These are phyloP conservation scores for Kwoniella bestiolae DNA, from an alignment of 768 basidiomycete species.

Conservation along the genomic window DNA sequence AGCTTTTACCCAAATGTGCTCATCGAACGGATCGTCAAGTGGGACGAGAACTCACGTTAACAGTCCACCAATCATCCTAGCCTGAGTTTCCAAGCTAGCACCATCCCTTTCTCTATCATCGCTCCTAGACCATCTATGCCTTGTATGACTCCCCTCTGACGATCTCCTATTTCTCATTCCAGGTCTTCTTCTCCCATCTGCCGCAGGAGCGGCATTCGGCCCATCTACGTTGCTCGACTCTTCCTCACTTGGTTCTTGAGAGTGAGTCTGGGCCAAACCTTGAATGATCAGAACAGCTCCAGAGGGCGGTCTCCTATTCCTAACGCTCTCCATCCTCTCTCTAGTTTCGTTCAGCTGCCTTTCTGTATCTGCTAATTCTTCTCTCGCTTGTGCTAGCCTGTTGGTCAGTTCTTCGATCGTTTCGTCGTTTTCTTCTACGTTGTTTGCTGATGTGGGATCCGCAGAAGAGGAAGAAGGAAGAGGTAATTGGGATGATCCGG, in stretches of 20 bases:
- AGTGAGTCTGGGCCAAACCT: conserved; percentile 44
- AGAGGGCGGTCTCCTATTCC: conserved; percentile 18
- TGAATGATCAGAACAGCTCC: conserved; percentile 49
- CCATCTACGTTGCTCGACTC: background rate
- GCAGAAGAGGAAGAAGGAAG: background rate
- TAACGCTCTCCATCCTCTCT: conserved; percentile 2
- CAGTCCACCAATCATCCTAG: conserved; percentile 46
- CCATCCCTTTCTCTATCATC: conserved; percentile 14
- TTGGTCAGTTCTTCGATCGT: conserved; percentile 15
- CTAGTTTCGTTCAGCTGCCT: conserved; percentile 15
- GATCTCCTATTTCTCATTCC: conserved; percentile 15
- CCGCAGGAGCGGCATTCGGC: background rate
- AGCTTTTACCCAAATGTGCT: background rate
- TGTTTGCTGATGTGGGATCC: background rate
- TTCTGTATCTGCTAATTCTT: conserved; percentile 20
- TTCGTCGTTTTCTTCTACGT: conserved; percentile 9
- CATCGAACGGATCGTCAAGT: background rate
- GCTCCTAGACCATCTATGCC: background rate
- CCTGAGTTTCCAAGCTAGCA: conserved; percentile 38
- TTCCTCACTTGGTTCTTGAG: background rate
- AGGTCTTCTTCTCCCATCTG: conserved; percentile 4
- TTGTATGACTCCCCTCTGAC: conserved; percentile 15
- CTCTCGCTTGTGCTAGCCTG: conserved; percentile 13
- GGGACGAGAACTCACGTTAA: conserved; percentile 35
- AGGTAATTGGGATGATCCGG: background rate